Evolutionary conservation across 1,284 basidiomycete species (phyloP).

Genomic region (Tilletia setariae): DNA sequence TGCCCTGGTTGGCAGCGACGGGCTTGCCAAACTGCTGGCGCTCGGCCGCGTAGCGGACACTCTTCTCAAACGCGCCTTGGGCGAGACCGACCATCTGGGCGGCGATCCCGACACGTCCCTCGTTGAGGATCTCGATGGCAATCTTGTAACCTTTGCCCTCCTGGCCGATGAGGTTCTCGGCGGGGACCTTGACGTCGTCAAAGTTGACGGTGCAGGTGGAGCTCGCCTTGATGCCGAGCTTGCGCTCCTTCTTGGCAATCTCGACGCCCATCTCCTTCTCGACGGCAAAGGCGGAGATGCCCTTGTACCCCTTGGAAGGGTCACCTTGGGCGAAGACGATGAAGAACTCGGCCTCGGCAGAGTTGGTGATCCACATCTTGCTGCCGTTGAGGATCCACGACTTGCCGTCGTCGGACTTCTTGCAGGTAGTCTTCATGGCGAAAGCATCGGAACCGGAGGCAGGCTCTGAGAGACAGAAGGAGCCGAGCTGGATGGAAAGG

Average conservation of each 20-base stretch:
- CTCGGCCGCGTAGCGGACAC: conserved; percentile 87
- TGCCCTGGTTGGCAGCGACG: conserved; percentile 79
- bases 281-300: conserved; percentile 94
- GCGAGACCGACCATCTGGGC: conserved; percentile 81
- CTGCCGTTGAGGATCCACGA: conserved; percentile 81
- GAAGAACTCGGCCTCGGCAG: conserved; percentile 85
- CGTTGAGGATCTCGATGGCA: conserved; percentile 96
- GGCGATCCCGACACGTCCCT: conserved; percentile 95
- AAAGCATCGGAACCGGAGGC: conserved; percentile 95
- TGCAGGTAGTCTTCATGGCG: conserved; percentile 86
- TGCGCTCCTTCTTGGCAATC: conserved; percentile 98
- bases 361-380: conserved; percentile 99
- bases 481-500: conserved; percentile 69
- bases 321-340: conserved; percentile 90
- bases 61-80: conserved; percentile 90
- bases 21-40: conserved; percentile 90
- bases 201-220: conserved; percentile 95
- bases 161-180: conserved; percentile 87
- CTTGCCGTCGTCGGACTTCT: conserved; percentile 69
- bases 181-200: conserved; percentile 88
- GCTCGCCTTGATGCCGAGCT: conserved; percentile 94
- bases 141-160: conserved; percentile 91
- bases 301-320: conserved; percentile 94
- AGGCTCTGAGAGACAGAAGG: conserved; percentile 91
- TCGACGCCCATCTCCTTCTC: conserved; percentile 95